Base-by-base conservation (phyloP, 805 yeast genomes). In the Zygoascus ofunaensis region DNA sequence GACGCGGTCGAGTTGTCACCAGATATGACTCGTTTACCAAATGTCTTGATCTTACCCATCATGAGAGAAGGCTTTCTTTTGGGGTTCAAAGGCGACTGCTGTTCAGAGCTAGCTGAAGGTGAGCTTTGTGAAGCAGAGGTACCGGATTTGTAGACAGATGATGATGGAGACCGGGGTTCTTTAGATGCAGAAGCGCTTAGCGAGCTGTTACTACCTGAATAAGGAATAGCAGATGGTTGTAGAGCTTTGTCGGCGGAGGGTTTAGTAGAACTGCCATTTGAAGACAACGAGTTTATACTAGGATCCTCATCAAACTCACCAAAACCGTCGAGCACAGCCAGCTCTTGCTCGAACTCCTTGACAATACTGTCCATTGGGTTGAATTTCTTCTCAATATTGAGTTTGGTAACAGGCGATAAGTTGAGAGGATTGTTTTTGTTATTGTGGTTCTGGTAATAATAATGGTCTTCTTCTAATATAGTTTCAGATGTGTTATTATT, bases 341-440 rank as follows among this genome's bases (percentile, higher is more conserved):
- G 33, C n/a, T 37, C 41, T 21, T 24, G 41, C 41, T 37, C 41
- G 24, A 37, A 37, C n/a, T 24, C 21, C 17, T 26, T 24, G 17
- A 37, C 33, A 24, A 37, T 12, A 3, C 24, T 26, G 15, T 37
- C 34, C 32, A 26, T 37, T 8, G 30, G 7, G 10, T 8, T 8
- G n/a, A 7, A n/a, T 34, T 17, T 34, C 36, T 34, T 34, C 7
- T 26, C 12, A 26, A 26, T 26, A 12, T 12, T 7, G 7, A 26
- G 30, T 26, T 26, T 26, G 12, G 30, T 8, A 26, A 26, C 12
- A 26, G 30, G 30, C 12, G 30, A 26, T 12, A 26, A 26, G 12
- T 26, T 12, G 10, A 26, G 30, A 26, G 30, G 30, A 8, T 26
- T 12, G n/a, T n/a, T n/a, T n/a, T n/a, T n/a, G n/a, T n/a, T n/a